Conservation (phyloP, 2,329 filamentous ascomycete genomes). For the Hypoxylon sp. region DNA sequence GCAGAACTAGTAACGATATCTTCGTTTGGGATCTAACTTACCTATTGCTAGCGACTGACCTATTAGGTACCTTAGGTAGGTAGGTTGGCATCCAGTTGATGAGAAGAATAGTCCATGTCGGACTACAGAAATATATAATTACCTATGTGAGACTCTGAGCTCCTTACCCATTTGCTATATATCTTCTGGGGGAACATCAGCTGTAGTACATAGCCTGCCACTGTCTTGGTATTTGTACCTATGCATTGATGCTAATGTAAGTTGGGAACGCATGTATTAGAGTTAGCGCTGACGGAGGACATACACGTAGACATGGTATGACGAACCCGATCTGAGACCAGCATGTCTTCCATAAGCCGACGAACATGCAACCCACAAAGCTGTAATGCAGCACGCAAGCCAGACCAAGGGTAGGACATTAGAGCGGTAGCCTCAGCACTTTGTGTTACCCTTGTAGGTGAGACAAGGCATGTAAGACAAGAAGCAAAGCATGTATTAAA, state of each 20-base stretch:
- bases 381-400: neutral
- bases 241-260: neutral
- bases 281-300: too few relatives aligned
- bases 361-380: neutral
- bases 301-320: too few relatives aligned
- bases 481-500: conserved; percentile 12
- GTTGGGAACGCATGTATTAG: too few relatives aligned
- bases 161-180: neutral
- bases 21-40: neutral
- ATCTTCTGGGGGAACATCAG: neutral
- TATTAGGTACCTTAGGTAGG: too few relatives aligned
- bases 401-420: neutral
- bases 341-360: neutral
- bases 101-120: neutral
- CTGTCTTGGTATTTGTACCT: neutral
- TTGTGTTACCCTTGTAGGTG: neutral
- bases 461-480: neutral
- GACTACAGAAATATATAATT: neutral
- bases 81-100: too few relatives aligned
- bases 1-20: neutral
- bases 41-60: neutral
- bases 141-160: neutral
- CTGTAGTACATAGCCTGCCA: neutral
- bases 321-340: neutral
- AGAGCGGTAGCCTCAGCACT: neutral